Evolutionary conservation across 352 stramenopile genomes (phyloP), one percentile per base, ranked within the genome.

Genomic region (Phytophthora hibernalis): DNA sequence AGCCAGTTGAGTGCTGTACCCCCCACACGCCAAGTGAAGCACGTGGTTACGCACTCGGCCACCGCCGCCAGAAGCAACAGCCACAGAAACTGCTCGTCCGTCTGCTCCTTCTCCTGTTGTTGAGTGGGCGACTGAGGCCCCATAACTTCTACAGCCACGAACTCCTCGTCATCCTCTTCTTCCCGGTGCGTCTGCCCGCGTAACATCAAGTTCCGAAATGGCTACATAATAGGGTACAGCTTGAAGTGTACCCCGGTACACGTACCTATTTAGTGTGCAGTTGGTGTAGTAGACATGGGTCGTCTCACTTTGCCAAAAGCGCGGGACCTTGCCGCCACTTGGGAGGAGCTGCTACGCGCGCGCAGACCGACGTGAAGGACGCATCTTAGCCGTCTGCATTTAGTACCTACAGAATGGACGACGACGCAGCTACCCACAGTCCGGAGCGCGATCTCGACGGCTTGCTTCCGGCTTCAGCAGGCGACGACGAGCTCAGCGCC

Each of bases 11-110:
- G 77, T 35, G 68, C 62, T 22, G 88, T 93, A 5, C 84, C 88
- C 7, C 79, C 83, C n/a, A 79, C 72, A 40, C 93, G 91, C 26
- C 26, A 1, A 94, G 26, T 5, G 30, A 90, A 93, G 63, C 88
- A 95, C 56, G 88, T 92, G 43, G 87, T 93, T 38, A 92, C 65
- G 58, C 85, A 93, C 61, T 96, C 88, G 18, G 86, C 85, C 8
- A 87, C 61, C 5, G 86, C 74, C 8, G 86, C 80, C 38, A 93
- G 72, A 37, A 91, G 64, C 51, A 94, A 65, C 51, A 89, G 61
- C 86, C 86, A 95, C 61, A 91, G 71, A 31, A 90, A 89, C 49
- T 76, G 68, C 28, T 80, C 65, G 33, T 91, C 82, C 28, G 69
- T 79, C 31, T 77, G 76, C 22, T 83, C 75, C 13, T 67, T 63